Conservation (phyloP, 2,329 filamentous ascomycete species). For the Ceratocystis albifundus region DNA sequence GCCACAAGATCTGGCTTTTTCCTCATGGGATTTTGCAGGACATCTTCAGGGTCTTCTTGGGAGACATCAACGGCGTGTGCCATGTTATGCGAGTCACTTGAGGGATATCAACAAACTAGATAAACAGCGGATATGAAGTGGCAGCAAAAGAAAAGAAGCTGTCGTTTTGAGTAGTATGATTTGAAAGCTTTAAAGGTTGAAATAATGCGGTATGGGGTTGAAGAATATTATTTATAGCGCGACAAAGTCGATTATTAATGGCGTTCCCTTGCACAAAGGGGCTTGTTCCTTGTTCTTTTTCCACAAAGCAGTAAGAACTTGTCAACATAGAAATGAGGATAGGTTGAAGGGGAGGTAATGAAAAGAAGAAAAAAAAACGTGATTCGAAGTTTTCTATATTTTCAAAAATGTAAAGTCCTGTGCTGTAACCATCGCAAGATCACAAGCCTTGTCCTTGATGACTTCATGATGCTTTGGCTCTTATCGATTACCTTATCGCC, state of each 20-base stretch:
- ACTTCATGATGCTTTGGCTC: slow-evolving; percentile 5
- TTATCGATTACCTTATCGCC: slow-evolving; percentile 10
- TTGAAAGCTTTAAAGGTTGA: too few species aligned
- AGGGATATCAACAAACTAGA: too few species aligned
- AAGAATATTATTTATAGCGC: neutral
- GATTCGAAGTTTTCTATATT: neutral
- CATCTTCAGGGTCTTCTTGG: slow-evolving; percentile 53
- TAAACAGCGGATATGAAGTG: neutral
- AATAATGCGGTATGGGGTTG: neutral
- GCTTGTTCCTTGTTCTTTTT: too few species aligned
- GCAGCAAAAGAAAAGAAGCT: neutral
- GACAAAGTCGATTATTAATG: slow-evolving; percentile 17
- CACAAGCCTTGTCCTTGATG: neutral
- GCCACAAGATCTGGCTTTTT: slow-evolving; percentile 74
- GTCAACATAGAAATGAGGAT: too few species aligned
- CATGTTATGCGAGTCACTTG: slow-evolving; percentile 41
- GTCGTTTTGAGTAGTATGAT: too few species aligned
- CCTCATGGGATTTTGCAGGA: slow-evolving; percentile 61
- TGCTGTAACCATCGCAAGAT: neutral
- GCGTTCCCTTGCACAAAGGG: slow-evolving; percentile 1
- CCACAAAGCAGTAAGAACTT: too few species aligned
- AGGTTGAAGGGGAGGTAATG: neutral
- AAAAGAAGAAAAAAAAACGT: neutral
- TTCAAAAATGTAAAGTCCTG: too few species aligned
- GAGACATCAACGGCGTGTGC: slow-evolving; percentile 59